Evolutionary conservation across 2,329 filamentous ascomycete species (phyloP), one percentile per base, ranked within the genome.

Genomic region (Dactylellina leptospora): DNA sequence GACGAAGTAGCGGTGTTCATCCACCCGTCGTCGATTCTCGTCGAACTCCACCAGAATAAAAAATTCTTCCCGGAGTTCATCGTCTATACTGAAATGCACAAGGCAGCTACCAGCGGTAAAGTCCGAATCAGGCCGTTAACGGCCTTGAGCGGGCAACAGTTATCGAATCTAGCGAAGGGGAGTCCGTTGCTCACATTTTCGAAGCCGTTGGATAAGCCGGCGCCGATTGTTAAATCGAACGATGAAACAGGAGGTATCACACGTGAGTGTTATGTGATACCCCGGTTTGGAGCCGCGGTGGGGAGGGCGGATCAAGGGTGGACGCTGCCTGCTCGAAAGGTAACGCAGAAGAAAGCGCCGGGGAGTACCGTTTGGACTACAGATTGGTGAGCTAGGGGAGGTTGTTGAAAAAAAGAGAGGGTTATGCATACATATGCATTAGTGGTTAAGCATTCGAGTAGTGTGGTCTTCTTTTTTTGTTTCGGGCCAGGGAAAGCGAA

Each of bases 81-180:
- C 66, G 84, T 96, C 16, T 99, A 97, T 82, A 88, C 88, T 11
- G 89, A 93, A 77, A 86, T 99, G 2, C 93, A 96, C 78, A 87
- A 88, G 63, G 83, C 84, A 1, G 82, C 85, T 0, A 81, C 84
- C 0, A 79, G 83, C 0, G 81, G 86, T 2, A 92, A 90, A 80
- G 92, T 92, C 27, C 83, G 95, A 44, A 96, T 99, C 90, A 90
- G 93, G 78, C 86, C 93, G 2, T 84, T 99, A 18, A 93, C 92
- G 1, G 87, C 93, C 25, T 83, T 96, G 4, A 90, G 87, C 13
- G 89, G 87, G 0, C 84, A 85, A 1, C 90, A 96, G 78, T 84
- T 99, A 4, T 86, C 90, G 2, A 87, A 86, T 0, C 83, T 97
- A 60, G 91, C 92, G 3, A 89, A 92, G 78, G 91, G 90, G 0